Conservation (phyloP, 768 basidiomycete species). For the Amanita rubescens region DNA sequence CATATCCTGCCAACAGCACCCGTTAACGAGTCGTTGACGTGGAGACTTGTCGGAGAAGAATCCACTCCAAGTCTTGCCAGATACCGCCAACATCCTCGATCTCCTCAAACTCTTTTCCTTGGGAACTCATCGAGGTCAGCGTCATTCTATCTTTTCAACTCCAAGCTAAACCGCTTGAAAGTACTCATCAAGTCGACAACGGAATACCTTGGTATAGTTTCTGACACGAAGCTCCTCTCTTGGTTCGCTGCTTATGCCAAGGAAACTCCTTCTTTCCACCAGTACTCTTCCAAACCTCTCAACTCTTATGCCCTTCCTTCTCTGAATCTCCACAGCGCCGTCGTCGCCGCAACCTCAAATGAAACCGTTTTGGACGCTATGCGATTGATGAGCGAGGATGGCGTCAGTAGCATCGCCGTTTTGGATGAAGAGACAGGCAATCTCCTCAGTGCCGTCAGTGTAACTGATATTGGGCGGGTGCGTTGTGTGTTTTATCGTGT, state of each 20-base stretch:
- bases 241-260: conserved; percentile 59
- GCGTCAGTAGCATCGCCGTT: conserved; percentile 78
- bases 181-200: conserved; percentile 48
- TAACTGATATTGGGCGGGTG: conserved; percentile 77
- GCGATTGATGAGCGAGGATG: conserved; percentile 80
- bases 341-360: conserved; percentile 54
- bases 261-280: conserved; percentile 35
- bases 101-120: conserved; percentile 60
- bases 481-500: conserved; percentile 4
- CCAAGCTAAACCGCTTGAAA: conserved; percentile 15
- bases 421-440: conserved; percentile 56
- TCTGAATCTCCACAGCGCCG: conserved; percentile 51
- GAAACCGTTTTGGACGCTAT: conserved; percentile 72
- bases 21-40: conserved; percentile 1
- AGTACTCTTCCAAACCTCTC: conserved; percentile 48
- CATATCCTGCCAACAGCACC: not conserved
- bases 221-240: conserved; percentile 62
- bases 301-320: conserved; percentile 54
- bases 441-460: conserved; percentile 70
- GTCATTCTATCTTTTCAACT: not conserved
- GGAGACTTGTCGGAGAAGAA: conserved; percentile 84
- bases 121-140: conserved; percentile 64
- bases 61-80: conserved; percentile 53
- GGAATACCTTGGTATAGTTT: conserved; percentile 63
- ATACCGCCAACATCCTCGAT: conserved; percentile 56